A percentile compares a stretch with the other conserved stretches of the same genome.
Evolutionary conservation across 306 rosid genomes (phyloP).

Genomic region (Citrullus colocynthis): DNA sequence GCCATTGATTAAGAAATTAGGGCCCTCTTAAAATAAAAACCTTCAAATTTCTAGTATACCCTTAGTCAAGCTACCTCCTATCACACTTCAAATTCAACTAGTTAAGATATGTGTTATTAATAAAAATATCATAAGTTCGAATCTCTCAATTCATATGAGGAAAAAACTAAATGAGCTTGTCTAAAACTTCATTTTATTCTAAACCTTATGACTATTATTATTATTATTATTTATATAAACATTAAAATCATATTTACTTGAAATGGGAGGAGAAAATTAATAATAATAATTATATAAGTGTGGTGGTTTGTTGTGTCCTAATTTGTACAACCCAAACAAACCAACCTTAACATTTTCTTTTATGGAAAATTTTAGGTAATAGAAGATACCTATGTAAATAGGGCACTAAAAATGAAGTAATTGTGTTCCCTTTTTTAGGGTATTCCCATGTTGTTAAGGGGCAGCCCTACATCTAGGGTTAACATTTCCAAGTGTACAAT

Average conservation of each 20-base stretch:
- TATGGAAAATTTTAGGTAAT: neutral
- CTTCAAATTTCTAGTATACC: too few species aligned
- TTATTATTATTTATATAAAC: too few species aligned
- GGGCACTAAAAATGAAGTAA: slow-evolving; percentile 4
- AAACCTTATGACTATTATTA: too few species aligned
- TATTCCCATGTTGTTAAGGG: neutral
- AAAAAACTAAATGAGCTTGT: too few species aligned
- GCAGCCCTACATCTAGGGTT: slow-evolving; percentile 6
- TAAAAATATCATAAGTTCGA: too few species aligned
- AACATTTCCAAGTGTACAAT: neutral
- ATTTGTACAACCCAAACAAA: neutral
- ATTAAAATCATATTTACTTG: neutral
- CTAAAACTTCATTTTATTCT: too few species aligned
- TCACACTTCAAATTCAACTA: too few species aligned
- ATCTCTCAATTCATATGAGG: too few species aligned
- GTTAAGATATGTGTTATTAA: too few species aligned
- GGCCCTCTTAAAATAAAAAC: too few species aligned
- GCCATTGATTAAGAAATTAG: too few species aligned
- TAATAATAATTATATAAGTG: neutral
- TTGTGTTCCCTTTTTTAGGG: neutral
- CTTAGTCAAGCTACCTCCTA: too few species aligned
- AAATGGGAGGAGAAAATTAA: neutral
- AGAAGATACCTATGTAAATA: neutral
- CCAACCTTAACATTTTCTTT: neutral
- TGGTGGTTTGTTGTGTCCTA: neutral